phyloP scores from a whole-genome alignment of 208 protist species.

The Leishmania lainsoni region DNA sequence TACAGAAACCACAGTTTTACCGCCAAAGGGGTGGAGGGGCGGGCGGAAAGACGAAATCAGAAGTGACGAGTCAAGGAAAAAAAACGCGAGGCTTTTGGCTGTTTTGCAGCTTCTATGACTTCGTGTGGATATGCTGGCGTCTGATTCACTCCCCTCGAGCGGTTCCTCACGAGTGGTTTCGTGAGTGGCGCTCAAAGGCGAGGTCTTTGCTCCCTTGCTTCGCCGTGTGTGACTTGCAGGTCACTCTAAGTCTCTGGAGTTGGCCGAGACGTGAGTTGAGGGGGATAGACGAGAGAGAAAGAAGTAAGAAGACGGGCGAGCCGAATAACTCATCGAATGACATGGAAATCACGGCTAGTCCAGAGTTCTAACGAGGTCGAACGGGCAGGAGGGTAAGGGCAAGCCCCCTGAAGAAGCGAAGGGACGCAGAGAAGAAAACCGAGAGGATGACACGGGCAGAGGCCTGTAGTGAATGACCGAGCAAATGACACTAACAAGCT shows the following conservation, averaged over 20 bases:
- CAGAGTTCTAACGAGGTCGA: background rate
- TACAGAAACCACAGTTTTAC: background rate
- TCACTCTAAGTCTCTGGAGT: background rate
- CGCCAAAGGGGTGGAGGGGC: background rate
- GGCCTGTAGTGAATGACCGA: background rate
- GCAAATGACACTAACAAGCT: background rate
- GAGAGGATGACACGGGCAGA: background rate
- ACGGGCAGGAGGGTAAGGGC: background rate
- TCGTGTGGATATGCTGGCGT: background rate
- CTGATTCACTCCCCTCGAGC: background rate
- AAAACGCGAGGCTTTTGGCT: background rate
- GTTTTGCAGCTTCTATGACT: background rate
- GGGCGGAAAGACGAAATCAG: background rate
- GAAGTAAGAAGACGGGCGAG: background rate
- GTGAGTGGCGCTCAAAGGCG: background rate
- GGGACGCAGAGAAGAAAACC: background rate
- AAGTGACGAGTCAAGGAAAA: background rate
- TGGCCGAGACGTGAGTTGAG: background rate
- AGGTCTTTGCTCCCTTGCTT: background rate
- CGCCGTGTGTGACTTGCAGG: background rate
- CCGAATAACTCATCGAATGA: background rate
- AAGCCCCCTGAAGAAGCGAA: background rate
- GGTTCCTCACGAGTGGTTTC: background rate
- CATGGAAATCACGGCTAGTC: background rate
- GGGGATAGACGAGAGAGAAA: background rate